Evolutionary conservation across 257 asterid species (phyloP), one percentile per base, ranked within the genome.

Genomic region (Verbena officinalis): DNA sequence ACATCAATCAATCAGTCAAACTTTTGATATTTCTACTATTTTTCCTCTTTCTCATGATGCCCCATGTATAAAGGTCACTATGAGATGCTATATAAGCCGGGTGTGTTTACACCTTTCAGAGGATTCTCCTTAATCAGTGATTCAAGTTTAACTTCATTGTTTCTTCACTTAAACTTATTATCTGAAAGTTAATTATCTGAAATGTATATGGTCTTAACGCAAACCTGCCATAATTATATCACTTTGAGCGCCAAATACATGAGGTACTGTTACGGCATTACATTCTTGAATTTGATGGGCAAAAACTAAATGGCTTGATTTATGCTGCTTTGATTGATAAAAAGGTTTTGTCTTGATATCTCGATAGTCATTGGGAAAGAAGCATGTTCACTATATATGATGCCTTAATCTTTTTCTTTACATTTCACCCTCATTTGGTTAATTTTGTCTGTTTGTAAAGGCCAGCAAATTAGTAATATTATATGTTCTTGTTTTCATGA

Each of bases 11-110:
- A n/a, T n/a, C n/a, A n/a, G n/a, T n/a, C n/a, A n/a, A n/a, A n/a
- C n/a, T n/a, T n/a, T n/a, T n/a, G n/a, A n/a, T n/a, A n/a, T n/a
- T n/a, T n/a, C n/a, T n/a, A n/a, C n/a, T n/a, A n/a, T n/a, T n/a
- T n/a, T n/a, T n/a, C n/a, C n/a, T n/a, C n/a, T n/a, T 27, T 27
- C 66, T 15, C n/a, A 11, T 39, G 55, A 53, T 24, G 62, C 19
- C 48, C 43, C 67, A n/a, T 59, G 4, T 7, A 39, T 39, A 31
- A n/a, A n/a, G n/a, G n/a, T n/a, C n/a, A n/a, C n/a, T n/a, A n/a
- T n/a, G n/a, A n/a, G n/a, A n/a, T n/a, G n/a, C 54, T 23, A 2
- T 8, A 6, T 0, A 46, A 46, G 53, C 8, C n/a, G n/a, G n/a
- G n/a, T 10, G 21, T 43, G 34, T 8, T 14, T 42, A 9, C 30